Evolutionary conservation across 257 asterid genomes (phyloP).

Genomic region (Solanum chilense): DNA sequence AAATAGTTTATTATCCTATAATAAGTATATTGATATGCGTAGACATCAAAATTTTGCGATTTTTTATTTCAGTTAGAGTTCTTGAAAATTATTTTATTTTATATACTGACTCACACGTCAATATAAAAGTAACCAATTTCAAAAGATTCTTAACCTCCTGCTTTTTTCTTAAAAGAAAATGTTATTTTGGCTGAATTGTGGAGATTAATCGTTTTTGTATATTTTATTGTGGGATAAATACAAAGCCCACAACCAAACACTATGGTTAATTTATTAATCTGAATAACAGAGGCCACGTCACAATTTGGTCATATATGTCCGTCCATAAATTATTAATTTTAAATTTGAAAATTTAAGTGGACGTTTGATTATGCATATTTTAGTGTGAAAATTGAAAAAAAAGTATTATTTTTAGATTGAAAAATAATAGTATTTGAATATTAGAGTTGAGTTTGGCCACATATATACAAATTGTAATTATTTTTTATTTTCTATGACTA

Average conservation of each 20-base stretch:
- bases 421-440: too few species aligned
- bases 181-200: background rate
- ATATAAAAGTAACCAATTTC: background rate
- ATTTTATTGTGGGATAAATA: background rate
- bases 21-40: too few species aligned
- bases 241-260: background rate
- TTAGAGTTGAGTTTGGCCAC: accelerated
- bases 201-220: background rate
- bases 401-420: too few species aligned
- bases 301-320: background rate
- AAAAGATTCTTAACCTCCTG: background rate
- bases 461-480: background rate
- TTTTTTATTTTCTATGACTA: background rate
- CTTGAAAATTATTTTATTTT: too few species aligned
- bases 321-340: background rate
- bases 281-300: background rate
- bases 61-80: accelerated
- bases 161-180: too few species aligned
- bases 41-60: too few species aligned
- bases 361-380: background rate
- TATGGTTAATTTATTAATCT: background rate
- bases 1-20: background rate
- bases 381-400: background rate
- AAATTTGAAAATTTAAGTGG: background rate
- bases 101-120: background rate